Evolutionary conservation across 345 rosid genomes (phyloP), one percentile per base, ranked within the genome.

Genomic region (Carallia brachiata): DNA sequence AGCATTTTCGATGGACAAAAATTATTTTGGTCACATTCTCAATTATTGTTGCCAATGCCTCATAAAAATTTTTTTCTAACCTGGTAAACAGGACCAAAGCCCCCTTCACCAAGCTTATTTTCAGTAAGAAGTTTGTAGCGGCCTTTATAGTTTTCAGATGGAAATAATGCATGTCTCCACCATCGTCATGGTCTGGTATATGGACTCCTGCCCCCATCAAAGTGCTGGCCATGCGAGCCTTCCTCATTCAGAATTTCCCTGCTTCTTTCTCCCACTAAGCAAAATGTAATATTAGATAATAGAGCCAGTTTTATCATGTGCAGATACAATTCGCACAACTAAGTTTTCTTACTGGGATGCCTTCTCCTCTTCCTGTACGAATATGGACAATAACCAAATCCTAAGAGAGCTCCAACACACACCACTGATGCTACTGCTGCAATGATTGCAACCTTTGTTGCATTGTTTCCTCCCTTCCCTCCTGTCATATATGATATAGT

Each of bases 81-180:
- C 86, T 73, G 77, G 69, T 82, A 84, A 65, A 86, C 90, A 0
- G 80, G 84, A 27, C 90, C 90, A 47, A 84, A 84, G n/a, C 90
- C 88, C 1, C 90, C 85, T 79, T 86, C 77, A 37, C 86, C 86
- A 57, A 86, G 82, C 77, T 82, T 86, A 50, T 86, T 86, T 6
- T 8, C 73, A 57, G 37, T 37, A 1, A 81, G 78, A 86, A 86
- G 53, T 78, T 77, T 31, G 88, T 86, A 44, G 83, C 85, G 23
- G 66, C 48, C 61, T 18, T 39, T 59, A 78, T 74, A 34, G 79
- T 55, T 10, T 12, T 32, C 53, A 77, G 73, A 69, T 36, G 60
- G 59, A 79, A 68, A 65, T 53, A 50, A 58, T 63, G 77, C 71
- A 77, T 69, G 52, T 81, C 83, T 34, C 63, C 80, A 17, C 70